Base-by-base conservation (phyloP, 1,284 basidiomycete genomes). In the Fomitopsis palustris region DNA sequence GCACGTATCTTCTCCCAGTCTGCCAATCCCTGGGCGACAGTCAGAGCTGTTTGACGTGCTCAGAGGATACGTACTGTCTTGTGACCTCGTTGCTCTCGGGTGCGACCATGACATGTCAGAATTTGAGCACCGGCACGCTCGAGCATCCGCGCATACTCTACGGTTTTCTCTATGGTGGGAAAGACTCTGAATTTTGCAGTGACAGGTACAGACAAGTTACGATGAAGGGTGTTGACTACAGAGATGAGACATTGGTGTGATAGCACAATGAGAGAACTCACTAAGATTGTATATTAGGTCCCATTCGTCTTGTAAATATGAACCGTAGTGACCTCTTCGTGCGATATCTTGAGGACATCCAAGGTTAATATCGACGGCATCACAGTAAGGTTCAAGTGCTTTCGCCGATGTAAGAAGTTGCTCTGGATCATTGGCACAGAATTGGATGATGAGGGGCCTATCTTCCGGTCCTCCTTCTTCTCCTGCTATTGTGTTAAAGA, bases 261-360 rank as follows among this genome's bases (percentile, higher is more conserved):
- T 10, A 43, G 17, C 2, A 35, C 25, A 23, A 17, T 17, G 7
- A 35, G 31, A 4, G 16, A 16, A 81, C 90, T 67, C 65, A 94
- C 94, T 90, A 52, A 98, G 80, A 31, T 79, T 77, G 62, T 86
- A 86, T 29, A 97, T 87, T 53, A 97, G 72, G 10, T 92, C 87
- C 95, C 95, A 98, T 56, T 98, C 94, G 62, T 98, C 96, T 79
- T 95, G 93, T 51, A 99, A 72, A 76, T 92, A 98, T 1, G 90
- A 85, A 0, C 96, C 96, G 65, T 98, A 99, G 59, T 84, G 83
- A 0, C 96, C 96, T 42, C 86, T 79, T 62, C 85, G 83, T 0
- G 96, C 96, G 62, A 99, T 98, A 57, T 96, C 94, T 69, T 99
- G 96, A 0, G 96, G 96, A 71, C 96, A 98, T 0, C 95, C 95